phyloP scores from a whole-genome alignment of 768 basidiomycete species.

The Suillus luteus region DNA sequence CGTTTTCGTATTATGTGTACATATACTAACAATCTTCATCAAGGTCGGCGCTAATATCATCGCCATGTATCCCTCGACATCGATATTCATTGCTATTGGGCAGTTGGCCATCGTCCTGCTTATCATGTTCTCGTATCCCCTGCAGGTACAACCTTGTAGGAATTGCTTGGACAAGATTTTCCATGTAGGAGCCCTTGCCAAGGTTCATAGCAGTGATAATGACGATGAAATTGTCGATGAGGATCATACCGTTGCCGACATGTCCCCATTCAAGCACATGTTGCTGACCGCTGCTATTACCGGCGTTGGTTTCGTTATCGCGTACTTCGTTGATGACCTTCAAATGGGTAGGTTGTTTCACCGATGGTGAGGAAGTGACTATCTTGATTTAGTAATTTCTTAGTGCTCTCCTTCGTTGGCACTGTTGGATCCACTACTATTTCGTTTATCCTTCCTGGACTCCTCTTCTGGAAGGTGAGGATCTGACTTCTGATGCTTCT shows the following conservation, averaged over 20 bases:
- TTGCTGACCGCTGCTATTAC: slow-evolving; percentile 71
- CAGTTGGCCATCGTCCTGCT: slow-evolving; percentile 90
- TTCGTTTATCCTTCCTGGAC: slow-evolving; percentile 91
- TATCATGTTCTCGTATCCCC: slow-evolving; percentile 90
- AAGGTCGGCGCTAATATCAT: slow-evolving; percentile 92
- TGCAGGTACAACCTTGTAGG: slow-evolving; percentile 93
- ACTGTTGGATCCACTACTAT: slow-evolving; percentile 96
- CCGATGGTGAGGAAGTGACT: neutral
- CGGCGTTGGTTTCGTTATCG: slow-evolving; percentile 64
- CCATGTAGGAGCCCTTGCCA: slow-evolving; percentile 41
- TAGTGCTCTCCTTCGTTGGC: slow-evolving; percentile 95
- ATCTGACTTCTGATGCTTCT: slow-evolving; percentile 14
- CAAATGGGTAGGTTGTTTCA: slow-evolving; percentile 59
- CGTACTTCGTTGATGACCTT: slow-evolving; percentile 78
- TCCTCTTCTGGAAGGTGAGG: slow-evolving; percentile 90
- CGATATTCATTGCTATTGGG: slow-evolving; percentile 89
- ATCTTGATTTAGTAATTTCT: slow-evolving; percentile 19
- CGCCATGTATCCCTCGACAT: slow-evolving; percentile 90
- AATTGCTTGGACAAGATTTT: slow-evolving; percentile 93
- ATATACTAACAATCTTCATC: neutral
- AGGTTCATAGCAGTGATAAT: slow-evolving; percentile 39
- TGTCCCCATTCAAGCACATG: slow-evolving; percentile 67
- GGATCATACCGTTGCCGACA: slow-evolving; percentile 59
- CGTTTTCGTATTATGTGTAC: slow-evolving; percentile 13
- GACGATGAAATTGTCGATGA: slow-evolving; percentile 46